These are phyloP conservation scores for Euphorbia lathyris DNA, from an alignment of 345 rosid species.

Conservation along the genomic window DNA sequence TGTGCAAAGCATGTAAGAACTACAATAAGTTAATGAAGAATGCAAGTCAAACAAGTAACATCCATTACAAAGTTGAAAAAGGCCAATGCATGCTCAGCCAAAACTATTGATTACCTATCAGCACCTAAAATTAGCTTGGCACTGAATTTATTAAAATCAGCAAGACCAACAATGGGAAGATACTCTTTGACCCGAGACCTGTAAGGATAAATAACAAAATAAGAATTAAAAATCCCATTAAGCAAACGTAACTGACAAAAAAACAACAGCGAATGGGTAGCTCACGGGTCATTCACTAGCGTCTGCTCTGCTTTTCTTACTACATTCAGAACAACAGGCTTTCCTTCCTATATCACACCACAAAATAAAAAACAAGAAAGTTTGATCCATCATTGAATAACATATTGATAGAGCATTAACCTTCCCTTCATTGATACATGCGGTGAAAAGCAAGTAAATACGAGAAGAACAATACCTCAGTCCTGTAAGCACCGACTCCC, in stretches of 20 bases:
- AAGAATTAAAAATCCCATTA: background rate
- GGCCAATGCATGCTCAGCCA: background rate
- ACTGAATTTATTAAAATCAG: conserved; percentile 27
- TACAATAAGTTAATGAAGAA: background rate
- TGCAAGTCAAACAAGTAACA: background rate
- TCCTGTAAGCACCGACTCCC: conserved; percentile 95
- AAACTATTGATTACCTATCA: conserved; percentile 16
- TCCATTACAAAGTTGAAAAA: background rate
- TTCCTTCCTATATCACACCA: conserved; percentile 63
- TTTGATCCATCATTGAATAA: background rate
- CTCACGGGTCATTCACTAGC: conserved; percentile 66
- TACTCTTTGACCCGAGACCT: conserved; percentile 32
- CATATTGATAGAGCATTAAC: background rate
- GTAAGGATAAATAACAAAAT: background rate
- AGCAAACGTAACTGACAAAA: background rate
- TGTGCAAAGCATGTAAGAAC: conserved; percentile 19
- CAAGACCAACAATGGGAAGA: conserved; percentile 30
- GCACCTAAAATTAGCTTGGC: conserved; percentile 26
- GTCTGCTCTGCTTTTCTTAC: conserved; percentile 79
- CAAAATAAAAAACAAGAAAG: too few relatives aligned
- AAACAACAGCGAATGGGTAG: background rate
- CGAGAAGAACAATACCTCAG: conserved; percentile 51
- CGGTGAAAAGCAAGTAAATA: background rate
- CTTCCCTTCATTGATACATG: background rate
- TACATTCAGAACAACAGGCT: conserved; percentile 73